phyloP scores from a whole-genome alignment of 2,329 filamentous ascomycete genomes.

The Diaporthe sp. region DNA sequence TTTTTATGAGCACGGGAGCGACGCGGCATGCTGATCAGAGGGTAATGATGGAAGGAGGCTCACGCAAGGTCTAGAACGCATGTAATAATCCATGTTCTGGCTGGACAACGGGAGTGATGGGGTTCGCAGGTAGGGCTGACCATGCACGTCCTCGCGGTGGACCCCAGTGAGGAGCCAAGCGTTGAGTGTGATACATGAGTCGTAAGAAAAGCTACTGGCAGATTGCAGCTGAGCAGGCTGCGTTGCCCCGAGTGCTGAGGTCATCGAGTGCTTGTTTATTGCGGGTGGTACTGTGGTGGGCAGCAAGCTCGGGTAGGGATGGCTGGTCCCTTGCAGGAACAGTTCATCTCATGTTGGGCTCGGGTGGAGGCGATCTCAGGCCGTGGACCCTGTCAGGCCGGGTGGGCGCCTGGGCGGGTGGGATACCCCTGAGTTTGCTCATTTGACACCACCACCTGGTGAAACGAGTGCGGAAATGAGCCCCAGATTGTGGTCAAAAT shows the following conservation, averaged over 20 bases:
- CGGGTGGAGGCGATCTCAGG: constrained; percentile 8
- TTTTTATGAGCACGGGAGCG: background rate
- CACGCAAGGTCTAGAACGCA: constrained; percentile 12
- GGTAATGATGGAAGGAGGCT: constrained; percentile 7
- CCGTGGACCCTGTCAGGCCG: constrained; percentile 21
- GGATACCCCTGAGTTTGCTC: constrained; percentile 32
- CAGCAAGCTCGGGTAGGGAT: constrained; percentile 11
- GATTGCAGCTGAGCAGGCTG: constrained; percentile 9
- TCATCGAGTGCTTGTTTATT: constrained; percentile 22
- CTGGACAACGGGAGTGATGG: constrained; percentile 11
- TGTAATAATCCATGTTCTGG: background rate
- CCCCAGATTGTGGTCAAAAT: constrained; percentile 26
- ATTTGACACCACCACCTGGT: constrained; percentile 30
- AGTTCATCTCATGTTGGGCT: constrained; percentile 33
- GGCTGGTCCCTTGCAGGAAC: constrained; percentile 31
- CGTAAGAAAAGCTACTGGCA: constrained; percentile 1
- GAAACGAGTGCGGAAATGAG: constrained; percentile 32
- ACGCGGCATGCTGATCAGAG: constrained; percentile 13
- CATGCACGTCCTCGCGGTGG: constrained; percentile 23
- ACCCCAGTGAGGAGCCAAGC: constrained; percentile 8
- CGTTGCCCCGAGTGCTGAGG: background rate
- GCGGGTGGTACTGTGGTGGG: background rate
- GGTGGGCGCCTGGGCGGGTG: constrained; percentile 16
- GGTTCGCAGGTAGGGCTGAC: constrained; percentile 32
- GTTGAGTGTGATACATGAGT: constrained; percentile 16